phyloP scores from a whole-genome alignment of 2,329 filamentous ascomycete genomes.

The Fusarium anguioides region DNA sequence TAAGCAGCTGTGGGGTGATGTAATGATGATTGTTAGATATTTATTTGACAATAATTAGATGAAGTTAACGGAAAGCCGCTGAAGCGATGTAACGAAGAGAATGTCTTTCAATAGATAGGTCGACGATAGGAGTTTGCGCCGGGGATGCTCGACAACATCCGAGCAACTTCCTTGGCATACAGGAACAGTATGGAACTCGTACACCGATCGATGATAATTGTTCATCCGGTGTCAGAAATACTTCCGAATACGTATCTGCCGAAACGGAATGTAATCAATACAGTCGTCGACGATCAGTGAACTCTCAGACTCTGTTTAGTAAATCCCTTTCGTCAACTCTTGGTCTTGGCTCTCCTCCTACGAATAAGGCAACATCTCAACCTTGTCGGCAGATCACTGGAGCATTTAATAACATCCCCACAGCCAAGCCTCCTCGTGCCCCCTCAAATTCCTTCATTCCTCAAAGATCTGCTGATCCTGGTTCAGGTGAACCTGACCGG shows the following conservation, averaged over 20 bases:
- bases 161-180: no score
- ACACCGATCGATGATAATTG: no score
- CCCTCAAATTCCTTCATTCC: slow-evolving; percentile 2
- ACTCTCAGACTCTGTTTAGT: no score
- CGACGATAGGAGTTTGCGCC: no score
- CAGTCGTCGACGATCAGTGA: background rate
- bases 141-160: no score
- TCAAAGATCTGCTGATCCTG: background rate
- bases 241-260: background rate
- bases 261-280: background rate
- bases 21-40: no score
- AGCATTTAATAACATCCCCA: background rate
- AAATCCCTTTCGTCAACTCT: background rate
- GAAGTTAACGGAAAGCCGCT: no score
- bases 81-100: no score
- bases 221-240: background rate
- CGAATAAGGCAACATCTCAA: background rate
- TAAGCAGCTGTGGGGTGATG: no score
- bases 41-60: no score
- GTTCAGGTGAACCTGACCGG: background rate
- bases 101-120: no score
- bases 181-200: no score
- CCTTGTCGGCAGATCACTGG: background rate
- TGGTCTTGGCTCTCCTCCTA: background rate
- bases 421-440: background rate